A percentile compares a stretch with the other conserved stretches of the same genome.
Conservation (phyloP, 768 basidiomycete genomes). For the Lactarius psammicola region DNA sequence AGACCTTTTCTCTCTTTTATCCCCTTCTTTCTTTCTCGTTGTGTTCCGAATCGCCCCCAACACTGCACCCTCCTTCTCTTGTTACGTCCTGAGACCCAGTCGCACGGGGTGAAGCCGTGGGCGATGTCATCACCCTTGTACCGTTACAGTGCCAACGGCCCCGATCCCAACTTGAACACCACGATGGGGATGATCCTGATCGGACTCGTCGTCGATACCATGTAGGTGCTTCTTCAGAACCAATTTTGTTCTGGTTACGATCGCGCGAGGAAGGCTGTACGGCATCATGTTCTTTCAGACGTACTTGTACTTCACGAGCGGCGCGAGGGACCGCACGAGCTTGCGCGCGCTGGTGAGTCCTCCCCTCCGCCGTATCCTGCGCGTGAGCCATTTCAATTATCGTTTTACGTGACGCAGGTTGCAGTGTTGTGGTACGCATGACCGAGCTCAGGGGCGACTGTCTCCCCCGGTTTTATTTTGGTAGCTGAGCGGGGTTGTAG, state of each 20-base stretch:
- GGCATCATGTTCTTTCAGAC: conserved; percentile 12
- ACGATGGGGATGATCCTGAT: conserved; percentile 15
- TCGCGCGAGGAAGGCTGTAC: conserved; percentile 6
- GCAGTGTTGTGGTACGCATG: conserved; percentile 8
- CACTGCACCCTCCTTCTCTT: not conserved
- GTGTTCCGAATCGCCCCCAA: not conserved
- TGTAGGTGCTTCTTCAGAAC: not conserved
- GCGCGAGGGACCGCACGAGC: not conserved
- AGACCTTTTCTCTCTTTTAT: not conserved
- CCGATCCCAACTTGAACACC: not conserved
- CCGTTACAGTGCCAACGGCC: not conserved
- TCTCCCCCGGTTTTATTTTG: not conserved
- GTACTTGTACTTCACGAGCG: conserved; percentile 7
- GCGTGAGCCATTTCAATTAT: not conserved
- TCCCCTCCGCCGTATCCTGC: no score
- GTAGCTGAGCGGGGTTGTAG: conserved; percentile 1
- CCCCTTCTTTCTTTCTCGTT: not conserved
- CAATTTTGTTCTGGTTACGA: not conserved
- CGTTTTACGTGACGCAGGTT: not conserved
- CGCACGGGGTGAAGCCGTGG: not conserved
- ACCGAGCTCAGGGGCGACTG: no score
- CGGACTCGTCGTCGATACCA: conserved; percentile 7
- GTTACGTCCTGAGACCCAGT: not conserved
- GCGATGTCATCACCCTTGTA: not conserved
- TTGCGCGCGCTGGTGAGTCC: conserved; percentile 14